These are phyloP conservation scores for Aspergillus quadrilineatus DNA, from an alignment of 2,329 filamentous ascomycete species.

Conservation along the genomic window DNA sequence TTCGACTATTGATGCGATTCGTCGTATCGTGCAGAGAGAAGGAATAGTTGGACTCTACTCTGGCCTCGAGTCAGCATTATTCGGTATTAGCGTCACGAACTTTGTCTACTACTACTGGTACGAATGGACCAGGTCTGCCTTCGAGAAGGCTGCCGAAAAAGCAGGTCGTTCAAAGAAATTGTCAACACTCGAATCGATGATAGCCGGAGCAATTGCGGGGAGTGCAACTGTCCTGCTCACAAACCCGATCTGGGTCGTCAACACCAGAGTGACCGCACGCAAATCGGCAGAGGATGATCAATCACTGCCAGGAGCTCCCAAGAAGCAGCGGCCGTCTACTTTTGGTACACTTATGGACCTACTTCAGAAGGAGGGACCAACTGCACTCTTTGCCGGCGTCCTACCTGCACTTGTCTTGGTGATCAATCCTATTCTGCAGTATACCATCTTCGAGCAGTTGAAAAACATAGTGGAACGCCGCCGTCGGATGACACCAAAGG, in stretches of 20 bases:
- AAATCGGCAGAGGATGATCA: conserved; percentile 57
- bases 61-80: conserved; percentile 88
- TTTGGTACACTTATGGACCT: conserved; percentile 78
- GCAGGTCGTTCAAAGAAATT: conserved; percentile 76
- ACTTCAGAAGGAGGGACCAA: conserved; percentile 77
- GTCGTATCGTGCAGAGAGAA: conserved; percentile 86
- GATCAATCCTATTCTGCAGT: conserved; percentile 97
- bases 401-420: conserved; percentile 90
- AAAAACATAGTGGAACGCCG: conserved; percentile 84
- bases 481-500: conserved; percentile 73
- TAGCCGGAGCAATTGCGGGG: conserved; percentile 89
- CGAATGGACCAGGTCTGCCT: conserved; percentile 89
- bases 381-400: conserved; percentile 86
- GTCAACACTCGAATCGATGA: conserved; percentile 89
- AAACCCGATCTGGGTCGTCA: conserved; percentile 99
- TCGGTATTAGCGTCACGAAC: conserved; percentile 97
- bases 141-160: conserved; percentile 70
- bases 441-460: conserved; percentile 97
- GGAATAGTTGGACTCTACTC: conserved; percentile 86
- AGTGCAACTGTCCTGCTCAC: conserved; percentile 93
- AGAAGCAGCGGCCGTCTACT: conserved; percentile 65
- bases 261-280: conserved; percentile 95
- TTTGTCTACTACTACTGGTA: conserved; percentile 99
- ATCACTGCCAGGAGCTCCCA: conserved; percentile 39
- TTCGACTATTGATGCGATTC: conserved; percentile 77